Base-by-base conservation (phyloP, 139 green algal species). In the Asterochloris sp. region DNA sequence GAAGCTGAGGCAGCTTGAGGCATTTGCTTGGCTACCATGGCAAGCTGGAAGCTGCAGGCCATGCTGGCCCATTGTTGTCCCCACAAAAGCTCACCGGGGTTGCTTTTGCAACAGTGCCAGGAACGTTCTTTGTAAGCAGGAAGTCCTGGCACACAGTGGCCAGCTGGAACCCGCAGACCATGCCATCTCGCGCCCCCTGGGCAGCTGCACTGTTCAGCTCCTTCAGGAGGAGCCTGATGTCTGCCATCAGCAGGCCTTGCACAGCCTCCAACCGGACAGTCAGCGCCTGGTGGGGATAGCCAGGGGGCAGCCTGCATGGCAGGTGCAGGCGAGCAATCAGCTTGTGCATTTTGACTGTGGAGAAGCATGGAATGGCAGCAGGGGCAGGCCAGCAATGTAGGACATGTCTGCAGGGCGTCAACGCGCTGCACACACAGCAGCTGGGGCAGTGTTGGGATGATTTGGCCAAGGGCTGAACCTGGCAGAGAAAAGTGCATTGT, bases 131-230 rank as follows among this genome's bases (percentile, higher is more conserved):
- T 11, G 24, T 26, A 10, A 66, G 63, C 15, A 79, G 15, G 74
- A 64, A 73, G 14, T 71, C 82, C 76, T 85, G 82, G 61, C 82
- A 87, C 13, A 67, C 24, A 4, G 89, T 85, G 29, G 95, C 87
- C 0, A 96, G 76, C 76, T 92, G 85, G 78, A 96, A 96, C 54
- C 87, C 88, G 82, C 89, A 94, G 10, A 96, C 84, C 62, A 90
- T 81, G 23, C 71, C 78, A 0, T 85, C 64, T 9, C 75, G 24
- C 0, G 90, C 89, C 54, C 87, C 82, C 28, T 83, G 62, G 13
- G 83, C 78, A 12, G 87, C 88, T 21, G 71, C 80, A 24, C 66
- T 60, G 74, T 91, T 87, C 26, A 92, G 84, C 38, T 28, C 11
- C 85, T 92, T 91, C 24, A 78, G 69, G 26, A 92, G 78, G n/a